Evolutionary conservation across 225 moss, liverwort and hornwort species (phyloP).

Genomic region (Neckera pumila): DNA sequence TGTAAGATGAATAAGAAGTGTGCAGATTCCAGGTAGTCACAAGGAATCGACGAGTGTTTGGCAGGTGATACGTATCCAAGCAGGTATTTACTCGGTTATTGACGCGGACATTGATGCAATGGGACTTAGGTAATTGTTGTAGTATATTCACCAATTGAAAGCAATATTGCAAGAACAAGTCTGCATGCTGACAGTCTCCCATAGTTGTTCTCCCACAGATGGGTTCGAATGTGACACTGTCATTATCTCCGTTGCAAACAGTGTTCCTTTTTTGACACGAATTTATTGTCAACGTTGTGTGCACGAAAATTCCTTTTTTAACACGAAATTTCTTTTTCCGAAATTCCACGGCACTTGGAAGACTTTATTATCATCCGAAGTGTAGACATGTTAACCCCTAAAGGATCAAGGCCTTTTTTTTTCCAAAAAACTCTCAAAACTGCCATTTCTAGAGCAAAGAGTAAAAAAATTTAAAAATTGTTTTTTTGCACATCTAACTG

Average conservation of each 20-base stretch:
- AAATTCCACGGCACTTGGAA: not conserved
- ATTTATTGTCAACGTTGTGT: too few relatives aligned
- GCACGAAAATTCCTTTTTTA: not conserved
- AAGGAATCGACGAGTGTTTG: constrained; percentile 19
- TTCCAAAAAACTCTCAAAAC: too few relatives aligned
- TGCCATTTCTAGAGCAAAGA: too few relatives aligned
- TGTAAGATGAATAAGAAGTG: constrained; percentile 41
- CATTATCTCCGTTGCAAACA: not conserved
- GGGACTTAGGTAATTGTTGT: constrained; percentile 20
- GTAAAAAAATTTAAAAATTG: too few relatives aligned
- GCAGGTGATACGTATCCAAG: constrained; percentile 6
- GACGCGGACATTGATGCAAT: constrained; percentile 24
- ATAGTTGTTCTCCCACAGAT: not conserved
- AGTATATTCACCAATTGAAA: constrained; percentile 29
- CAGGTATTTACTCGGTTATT: constrained; percentile 19
- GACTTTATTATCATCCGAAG: not conserved
- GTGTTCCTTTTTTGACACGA: not conserved
- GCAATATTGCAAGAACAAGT: constrained; percentile 15
- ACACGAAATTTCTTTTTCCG: not conserved
- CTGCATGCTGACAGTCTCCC: not conserved
- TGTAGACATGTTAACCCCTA: not conserved
- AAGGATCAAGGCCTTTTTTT: too few relatives aligned
- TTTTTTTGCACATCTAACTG: too few relatives aligned
- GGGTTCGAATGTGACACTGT: not conserved
- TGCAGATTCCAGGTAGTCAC: constrained; percentile 22